A percentile compares a stretch with the other conserved stretches of the same genome.
Evolutionary conservation across 2,329 filamentous ascomycete genomes (phyloP).

Genomic region (Paraphaeosphaeria minitans): DNA sequence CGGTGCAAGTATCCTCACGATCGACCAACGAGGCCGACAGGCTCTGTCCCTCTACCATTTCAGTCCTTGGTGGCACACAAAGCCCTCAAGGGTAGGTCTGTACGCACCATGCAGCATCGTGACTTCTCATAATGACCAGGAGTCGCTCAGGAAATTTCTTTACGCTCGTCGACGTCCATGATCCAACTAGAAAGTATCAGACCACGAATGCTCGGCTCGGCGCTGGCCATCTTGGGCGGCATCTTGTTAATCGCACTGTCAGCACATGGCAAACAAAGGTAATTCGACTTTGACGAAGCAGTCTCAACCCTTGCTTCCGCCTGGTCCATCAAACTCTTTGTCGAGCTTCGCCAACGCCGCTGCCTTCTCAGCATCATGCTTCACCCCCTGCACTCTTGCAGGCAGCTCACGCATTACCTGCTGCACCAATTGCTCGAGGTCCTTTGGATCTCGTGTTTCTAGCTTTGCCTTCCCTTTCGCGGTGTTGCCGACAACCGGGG

Average conservation of each 20-base stretch:
- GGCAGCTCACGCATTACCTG: conserved; percentile 54
- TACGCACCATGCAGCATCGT: background rate
- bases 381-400: conserved; percentile 42
- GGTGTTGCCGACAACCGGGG: conserved; percentile 18
- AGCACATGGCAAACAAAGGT: background rate
- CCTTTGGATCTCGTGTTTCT: conserved; percentile 50
- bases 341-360: conserved; percentile 55
- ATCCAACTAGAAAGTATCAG: background rate
- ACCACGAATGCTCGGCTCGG: background rate
- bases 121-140: background rate
- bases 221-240: background rate
- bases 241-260: background rate
- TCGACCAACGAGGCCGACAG: background rate
- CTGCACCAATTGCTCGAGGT: conserved; percentile 51
- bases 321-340: conserved; percentile 39
- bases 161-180: background rate
- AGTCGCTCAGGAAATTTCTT: background rate
- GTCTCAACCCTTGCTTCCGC: conserved; percentile 10
- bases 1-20: background rate
- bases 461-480: conserved; percentile 36
- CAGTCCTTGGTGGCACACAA: background rate
- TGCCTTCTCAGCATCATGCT: conserved; percentile 50
- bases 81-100: background rate
- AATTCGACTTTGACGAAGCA: background rate
- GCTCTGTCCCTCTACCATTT: background rate